Conservation (phyloP, 2,329 filamentous ascomycete genomes). For the Sporothrix brasiliensis region DNA sequence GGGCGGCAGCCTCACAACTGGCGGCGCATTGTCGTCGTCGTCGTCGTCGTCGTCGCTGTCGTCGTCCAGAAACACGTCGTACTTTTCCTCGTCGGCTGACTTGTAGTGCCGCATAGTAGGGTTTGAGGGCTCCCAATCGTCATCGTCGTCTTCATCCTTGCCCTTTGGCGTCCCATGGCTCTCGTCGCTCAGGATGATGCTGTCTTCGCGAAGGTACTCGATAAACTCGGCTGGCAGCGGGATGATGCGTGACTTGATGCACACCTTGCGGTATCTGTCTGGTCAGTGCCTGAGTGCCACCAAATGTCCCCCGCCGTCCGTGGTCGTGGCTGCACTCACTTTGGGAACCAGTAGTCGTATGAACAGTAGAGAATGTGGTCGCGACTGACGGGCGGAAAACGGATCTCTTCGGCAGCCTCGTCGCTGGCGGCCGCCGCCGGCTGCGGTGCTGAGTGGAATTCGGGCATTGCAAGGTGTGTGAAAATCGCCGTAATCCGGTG, state of each 20-base stretch:
- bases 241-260: conserved; percentile 84
- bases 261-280: conserved; percentile 71
- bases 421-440: conserved; percentile 18
- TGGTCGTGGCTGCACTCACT: conserved; percentile 49
- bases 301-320: neutral
- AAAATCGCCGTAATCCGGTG: neutral
- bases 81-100: conserved; percentile 48
- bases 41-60: conserved; percentile 51
- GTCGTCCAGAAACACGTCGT: conserved; percentile 30
- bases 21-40: conserved; percentile 54
- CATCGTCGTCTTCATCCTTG: conserved; percentile 54
- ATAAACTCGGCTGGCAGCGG: conserved; percentile 75
- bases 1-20: conserved; percentile 47
- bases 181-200: conserved; percentile 82
- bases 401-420: conserved; percentile 46
- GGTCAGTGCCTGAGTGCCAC: neutral
- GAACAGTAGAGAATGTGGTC: conserved; percentile 93
- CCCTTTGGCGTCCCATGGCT: conserved; percentile 38
- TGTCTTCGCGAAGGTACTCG: conserved; percentile 85
- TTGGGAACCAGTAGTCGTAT: conserved; percentile 88
- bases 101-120: conserved; percentile 41
- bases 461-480: conserved; percentile 41
- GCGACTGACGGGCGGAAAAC: conserved; percentile 81
- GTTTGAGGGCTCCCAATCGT: conserved; percentile 55
- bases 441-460: conserved; percentile 37